These are phyloP conservation scores for Amanita rimosa DNA, from an alignment of 768 basidiomycete species.

Conservation along the genomic window DNA sequence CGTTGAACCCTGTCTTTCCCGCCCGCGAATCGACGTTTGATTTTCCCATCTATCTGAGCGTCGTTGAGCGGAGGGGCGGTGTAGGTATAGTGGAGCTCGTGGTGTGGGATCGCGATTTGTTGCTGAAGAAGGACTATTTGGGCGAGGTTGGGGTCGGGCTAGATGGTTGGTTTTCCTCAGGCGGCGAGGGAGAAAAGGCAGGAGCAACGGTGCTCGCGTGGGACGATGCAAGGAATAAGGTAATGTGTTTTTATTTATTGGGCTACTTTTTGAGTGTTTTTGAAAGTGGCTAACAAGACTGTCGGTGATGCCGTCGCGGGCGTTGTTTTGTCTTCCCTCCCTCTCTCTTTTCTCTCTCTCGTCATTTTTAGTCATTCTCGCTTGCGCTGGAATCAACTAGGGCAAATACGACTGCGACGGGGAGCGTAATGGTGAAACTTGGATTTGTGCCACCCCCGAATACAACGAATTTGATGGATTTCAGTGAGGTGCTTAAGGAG, in stretches of 20 bases:
- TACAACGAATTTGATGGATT: constrained; percentile 25
- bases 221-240: constrained; percentile 57
- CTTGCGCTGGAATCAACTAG: constrained; percentile 30
- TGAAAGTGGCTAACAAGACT: constrained; percentile 6
- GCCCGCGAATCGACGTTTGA: constrained; percentile 79
- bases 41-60: constrained; percentile 72
- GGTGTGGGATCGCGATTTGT: constrained; percentile 88
- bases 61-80: constrained; percentile 39
- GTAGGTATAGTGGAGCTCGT: constrained; percentile 68
- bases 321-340: too few relatives aligned
- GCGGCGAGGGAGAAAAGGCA: constrained; percentile 11
- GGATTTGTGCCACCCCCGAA: constrained; percentile 33
- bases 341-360: too few relatives aligned
- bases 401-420: constrained; percentile 26
- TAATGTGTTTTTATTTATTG: too few relatives aligned
- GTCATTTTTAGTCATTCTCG: constrained; percentile 20
- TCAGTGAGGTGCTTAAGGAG: constrained; percentile 50
- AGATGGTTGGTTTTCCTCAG: constrained; percentile 63
- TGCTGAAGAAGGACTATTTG: constrained; percentile 80
- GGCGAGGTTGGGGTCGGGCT: constrained; percentile 77
- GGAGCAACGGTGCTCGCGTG: constrained; percentile 32
- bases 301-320: too few relatives aligned
- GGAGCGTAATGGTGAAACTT: constrained; percentile 31
- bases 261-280: too few relatives aligned
- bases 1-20: constrained; percentile 52